Evolutionary conservation across 2,329 filamentous ascomycete genomes (phyloP), one percentile per base, ranked within the genome.

Genomic region (Penicillium polonicum): DNA sequence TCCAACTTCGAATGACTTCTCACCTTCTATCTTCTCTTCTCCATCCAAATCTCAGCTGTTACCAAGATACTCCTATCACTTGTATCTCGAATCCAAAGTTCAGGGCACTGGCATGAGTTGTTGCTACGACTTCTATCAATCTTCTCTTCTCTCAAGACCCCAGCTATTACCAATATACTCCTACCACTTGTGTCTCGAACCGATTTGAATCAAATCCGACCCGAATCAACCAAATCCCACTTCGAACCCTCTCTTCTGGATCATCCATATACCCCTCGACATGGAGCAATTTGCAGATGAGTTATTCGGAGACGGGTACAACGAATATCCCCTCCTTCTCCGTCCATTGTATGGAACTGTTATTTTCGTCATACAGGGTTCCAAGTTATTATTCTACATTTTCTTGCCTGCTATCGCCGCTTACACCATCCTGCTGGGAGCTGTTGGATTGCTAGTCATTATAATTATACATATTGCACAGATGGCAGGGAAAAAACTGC

Each of bases 301-400:
- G 5, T 1, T 45, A 2, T 45, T 31, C 43, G n/a, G 43, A 19
- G 10, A 4, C 10, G 12, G 0, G 2, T 45, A 31, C 27, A 5
- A 2, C 1, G 27, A 45, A 19, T 31, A 2, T 5, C 43, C 12
- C 1, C 13, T 31, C 5, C 43, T 31, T 31, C n/a, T 31, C 4
- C n/a, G 27, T 21, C 27, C 43, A 9, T 1, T 31, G 2, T 2
- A 2, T 15, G 27, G 3, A 19, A 45, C 43, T 9, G 3, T 12
- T 2, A 4, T 0, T 0, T 0, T 44, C 4, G 2, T 44, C 17
- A 29, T n/a, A 12, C 4, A 0, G 23, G 9, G 5, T 13, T 3
- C 1, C 9, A 19, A 27, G 9, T n/a, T 29, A 0, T 1, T 19
- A 5, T 44, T n/a, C 23, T 29, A 44, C 23, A 1, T 44, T 27